Conservation (phyloP, 768 basidiomycete genomes). For the Hygrocybe coccinea region DNA sequence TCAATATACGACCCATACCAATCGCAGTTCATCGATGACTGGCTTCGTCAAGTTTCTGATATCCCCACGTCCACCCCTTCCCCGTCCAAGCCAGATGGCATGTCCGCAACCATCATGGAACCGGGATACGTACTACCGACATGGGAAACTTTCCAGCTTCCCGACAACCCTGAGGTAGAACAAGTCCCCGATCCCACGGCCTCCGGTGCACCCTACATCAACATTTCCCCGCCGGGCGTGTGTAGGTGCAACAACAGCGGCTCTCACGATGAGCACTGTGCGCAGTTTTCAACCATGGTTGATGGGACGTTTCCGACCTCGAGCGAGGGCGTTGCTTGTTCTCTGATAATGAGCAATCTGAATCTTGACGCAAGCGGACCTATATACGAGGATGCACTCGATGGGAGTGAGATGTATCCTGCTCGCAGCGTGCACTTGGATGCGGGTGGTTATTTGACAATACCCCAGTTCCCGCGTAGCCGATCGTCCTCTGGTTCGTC, state of each 20-base stretch:
- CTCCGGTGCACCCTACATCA: not conserved
- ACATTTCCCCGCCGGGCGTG: not conserved
- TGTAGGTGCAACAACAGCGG: no score
- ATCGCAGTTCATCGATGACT: slow-evolving; percentile 53
- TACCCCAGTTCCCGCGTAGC: slow-evolving; percentile 2
- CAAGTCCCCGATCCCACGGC: not conserved
- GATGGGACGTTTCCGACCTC: not conserved
- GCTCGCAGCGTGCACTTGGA: not conserved
- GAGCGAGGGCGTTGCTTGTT: not conserved
- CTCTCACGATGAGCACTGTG: not conserved
- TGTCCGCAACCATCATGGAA: not conserved
- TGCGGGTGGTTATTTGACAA: not conserved
- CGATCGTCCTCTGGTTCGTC: slow-evolving; percentile 6
- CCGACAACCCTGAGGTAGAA: not conserved
- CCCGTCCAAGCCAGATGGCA: not conserved
- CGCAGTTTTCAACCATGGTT: not conserved
- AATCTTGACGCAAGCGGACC: not conserved
- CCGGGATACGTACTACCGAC: not conserved
- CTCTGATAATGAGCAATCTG: not conserved
- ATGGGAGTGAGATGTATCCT: not conserved
- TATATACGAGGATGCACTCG: no score
- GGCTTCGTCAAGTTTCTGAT: slow-evolving; percentile 51
- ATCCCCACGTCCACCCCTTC: slow-evolving; percentile 19
- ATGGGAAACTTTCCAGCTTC: not conserved
- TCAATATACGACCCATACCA: slow-evolving; percentile 41